Evolutionary conservation across 2,329 filamentous ascomycete genomes (phyloP).

Genomic region (Pyrenophora graminea): DNA sequence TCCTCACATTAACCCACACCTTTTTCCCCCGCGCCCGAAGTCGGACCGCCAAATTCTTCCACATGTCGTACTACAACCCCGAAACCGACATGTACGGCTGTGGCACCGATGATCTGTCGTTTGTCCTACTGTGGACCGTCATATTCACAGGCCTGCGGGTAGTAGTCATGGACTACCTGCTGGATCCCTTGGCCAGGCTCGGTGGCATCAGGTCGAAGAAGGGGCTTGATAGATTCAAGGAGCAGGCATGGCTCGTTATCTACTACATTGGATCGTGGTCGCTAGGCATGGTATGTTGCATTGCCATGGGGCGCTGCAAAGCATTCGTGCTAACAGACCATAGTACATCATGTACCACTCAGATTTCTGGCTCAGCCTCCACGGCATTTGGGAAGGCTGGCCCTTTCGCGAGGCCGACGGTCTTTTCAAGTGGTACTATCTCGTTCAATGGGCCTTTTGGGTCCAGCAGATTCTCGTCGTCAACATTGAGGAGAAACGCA

Average conservation of each 20-base stretch:
- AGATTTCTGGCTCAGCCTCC: conserved; percentile 75
- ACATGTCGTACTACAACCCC: conserved; percentile 79
- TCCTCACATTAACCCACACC: conserved; percentile 79
- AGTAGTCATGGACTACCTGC: conserved; percentile 81
- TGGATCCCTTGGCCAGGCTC: conserved; percentile 74
- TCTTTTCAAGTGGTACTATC: conserved; percentile 83
- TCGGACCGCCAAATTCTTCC: conserved; percentile 86
- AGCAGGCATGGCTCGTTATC: conserved; percentile 88
- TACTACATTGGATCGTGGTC: conserved; percentile 85
- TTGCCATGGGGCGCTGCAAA: neutral
- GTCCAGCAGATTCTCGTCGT: conserved; percentile 92
- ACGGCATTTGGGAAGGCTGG: conserved; percentile 82
- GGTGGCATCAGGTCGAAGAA: conserved; percentile 78
- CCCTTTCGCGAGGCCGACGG: conserved; percentile 75
- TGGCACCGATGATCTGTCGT: conserved; percentile 78
- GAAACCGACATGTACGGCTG: conserved; percentile 70
- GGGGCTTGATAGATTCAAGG: conserved; percentile 79
- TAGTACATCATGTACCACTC: conserved; percentile 82
- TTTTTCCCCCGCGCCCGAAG: conserved; percentile 79
- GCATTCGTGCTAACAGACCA: conserved; percentile 16
- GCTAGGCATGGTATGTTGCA: conserved; percentile 71
- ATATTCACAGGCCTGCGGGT: conserved; percentile 87
- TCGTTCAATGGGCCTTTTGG: conserved; percentile 91
- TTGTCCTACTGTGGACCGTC: conserved; percentile 78
- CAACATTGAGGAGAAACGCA: conserved; percentile 90